Conservation (phyloP, 805 yeast species). For the Yamadazyma kitorensis region DNA sequence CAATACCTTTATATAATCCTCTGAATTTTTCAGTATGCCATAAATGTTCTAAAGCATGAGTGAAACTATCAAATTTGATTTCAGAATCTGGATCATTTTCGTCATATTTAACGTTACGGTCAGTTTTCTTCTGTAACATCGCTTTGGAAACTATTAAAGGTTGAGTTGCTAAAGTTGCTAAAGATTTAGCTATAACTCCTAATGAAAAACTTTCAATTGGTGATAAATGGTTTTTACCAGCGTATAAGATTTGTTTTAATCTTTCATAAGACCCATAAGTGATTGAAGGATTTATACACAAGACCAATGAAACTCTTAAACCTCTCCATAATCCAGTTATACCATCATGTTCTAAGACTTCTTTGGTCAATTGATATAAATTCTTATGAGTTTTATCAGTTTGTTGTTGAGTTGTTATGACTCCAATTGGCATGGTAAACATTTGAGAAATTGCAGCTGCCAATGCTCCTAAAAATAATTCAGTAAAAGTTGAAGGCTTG, state of each 20-base stretch:
- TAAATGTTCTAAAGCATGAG: conserved; percentile 59
- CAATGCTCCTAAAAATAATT: conserved; percentile 68
- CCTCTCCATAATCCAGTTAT: conserved; percentile 79
- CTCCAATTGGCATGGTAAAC: conserved; percentile 78
- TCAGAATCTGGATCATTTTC: conserved; percentile 24
- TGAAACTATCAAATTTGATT: conserved; percentile 52
- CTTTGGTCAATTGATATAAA: conserved; percentile 34
- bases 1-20: conserved; percentile 76
- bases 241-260: conserved; percentile 51
- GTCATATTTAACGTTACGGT: conserved; percentile 14
- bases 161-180: conserved; percentile 79
- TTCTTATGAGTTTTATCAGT: conserved; percentile 42
- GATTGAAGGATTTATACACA: conserved; percentile 81
- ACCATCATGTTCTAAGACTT: conserved; percentile 63
- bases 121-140: conserved; percentile 58
- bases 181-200: conserved; percentile 77
- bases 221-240: conserved; percentile 41
- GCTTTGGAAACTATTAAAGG: conserved; percentile 85
- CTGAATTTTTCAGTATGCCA: conserved; percentile 59
- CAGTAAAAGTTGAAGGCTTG: conserved; percentile 57
- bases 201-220: conserved; percentile 65
- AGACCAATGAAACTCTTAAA: conserved; percentile 70
- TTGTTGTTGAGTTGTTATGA: conserved; percentile 62
- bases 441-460: conserved; percentile 83
- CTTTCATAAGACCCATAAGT: conserved; percentile 81